phyloP scores from a whole-genome alignment of 805 yeast species.

The Isabelozyma rhagii region DNA sequence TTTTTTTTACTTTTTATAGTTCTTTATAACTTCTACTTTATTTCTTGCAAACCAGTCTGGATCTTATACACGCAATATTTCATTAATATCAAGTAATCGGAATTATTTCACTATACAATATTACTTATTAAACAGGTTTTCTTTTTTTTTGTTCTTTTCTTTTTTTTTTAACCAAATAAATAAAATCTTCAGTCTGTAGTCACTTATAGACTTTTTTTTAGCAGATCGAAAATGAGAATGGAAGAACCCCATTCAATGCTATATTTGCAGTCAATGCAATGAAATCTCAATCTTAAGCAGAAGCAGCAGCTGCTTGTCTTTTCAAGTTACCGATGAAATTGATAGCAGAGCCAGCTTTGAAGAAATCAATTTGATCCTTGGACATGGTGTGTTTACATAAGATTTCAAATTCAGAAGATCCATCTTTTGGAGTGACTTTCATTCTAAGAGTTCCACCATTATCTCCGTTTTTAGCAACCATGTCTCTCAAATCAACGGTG shows the following conservation, averaged over 20 bases:
- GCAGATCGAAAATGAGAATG: neutral
- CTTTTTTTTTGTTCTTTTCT: no score
- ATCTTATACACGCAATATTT: neutral
- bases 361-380: constrained; percentile 90
- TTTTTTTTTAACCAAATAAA: no score
- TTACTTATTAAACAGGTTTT: no score
- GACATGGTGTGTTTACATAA: constrained; percentile 95
- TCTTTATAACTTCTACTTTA: constrained; percentile 3
- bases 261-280: neutral
- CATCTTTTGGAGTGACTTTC: constrained; percentile 71
- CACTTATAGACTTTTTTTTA: neutral
- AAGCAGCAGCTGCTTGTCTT: constrained; percentile 5
- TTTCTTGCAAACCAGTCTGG: neutral
- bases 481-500: constrained; percentile 69
- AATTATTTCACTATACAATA: no score
- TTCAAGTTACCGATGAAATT: constrained; percentile 72
- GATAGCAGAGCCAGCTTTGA: constrained; percentile 96
- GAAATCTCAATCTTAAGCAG: neutral
- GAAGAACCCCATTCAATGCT: neutral
- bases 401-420: constrained; percentile 60
- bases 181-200: no score
- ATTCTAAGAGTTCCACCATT: constrained; percentile 80
- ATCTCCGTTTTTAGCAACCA: constrained; percentile 78
- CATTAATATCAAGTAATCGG: neutral
- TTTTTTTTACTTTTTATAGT: neutral